Evolutionary conservation across 2,329 filamentous ascomycete genomes (phyloP).

Genomic region (Diplocarpon mali): DNA sequence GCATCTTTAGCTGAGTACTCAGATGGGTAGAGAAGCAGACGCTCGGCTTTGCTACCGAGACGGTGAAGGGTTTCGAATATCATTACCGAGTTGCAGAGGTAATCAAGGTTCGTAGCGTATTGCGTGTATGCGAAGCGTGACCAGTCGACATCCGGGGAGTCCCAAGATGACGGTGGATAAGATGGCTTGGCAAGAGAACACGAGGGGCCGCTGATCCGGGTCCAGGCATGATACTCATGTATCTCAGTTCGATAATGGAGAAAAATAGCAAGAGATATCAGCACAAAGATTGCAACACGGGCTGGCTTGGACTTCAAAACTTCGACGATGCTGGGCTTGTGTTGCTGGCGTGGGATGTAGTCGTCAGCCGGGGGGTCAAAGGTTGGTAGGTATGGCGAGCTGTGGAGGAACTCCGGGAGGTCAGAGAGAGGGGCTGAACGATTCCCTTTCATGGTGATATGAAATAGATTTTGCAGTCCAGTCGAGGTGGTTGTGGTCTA

Average conservation of each 20-base stretch:
- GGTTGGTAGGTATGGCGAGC: conserved; percentile 21
- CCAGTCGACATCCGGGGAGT: conserved; percentile 30
- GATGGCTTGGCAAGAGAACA: conserved; percentile 10
- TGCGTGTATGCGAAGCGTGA: conserved; percentile 37
- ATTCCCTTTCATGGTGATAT: conserved; percentile 3
- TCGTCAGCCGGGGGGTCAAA: conserved; percentile 4
- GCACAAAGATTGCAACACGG: not conserved
- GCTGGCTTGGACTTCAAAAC: conserved; percentile 22
- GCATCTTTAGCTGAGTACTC: conserved; percentile 25
- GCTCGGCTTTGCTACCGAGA: conserved; percentile 33
- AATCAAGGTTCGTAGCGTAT: conserved; percentile 37
- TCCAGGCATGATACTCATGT: conserved; percentile 1
- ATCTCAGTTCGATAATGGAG: not conserved
- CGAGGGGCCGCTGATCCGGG: conserved; percentile 8
- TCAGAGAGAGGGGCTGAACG: conserved; percentile 3
- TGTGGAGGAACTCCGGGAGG: conserved; percentile 17
- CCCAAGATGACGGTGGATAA: not conserved
- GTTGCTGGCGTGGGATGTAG: not conserved
- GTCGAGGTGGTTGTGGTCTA: not conserved
- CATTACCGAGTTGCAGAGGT: conserved; percentile 41
- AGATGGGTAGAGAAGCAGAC: conserved; percentile 36
- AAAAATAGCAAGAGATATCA: not conserved
- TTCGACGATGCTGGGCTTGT: conserved; percentile 27
- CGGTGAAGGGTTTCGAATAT: conserved; percentile 35
- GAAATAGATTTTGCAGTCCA: not conserved